phyloP scores from a whole-genome alignment of 2,329 filamentous ascomycete genomes.

The Colletotrichum sp. region DNA sequence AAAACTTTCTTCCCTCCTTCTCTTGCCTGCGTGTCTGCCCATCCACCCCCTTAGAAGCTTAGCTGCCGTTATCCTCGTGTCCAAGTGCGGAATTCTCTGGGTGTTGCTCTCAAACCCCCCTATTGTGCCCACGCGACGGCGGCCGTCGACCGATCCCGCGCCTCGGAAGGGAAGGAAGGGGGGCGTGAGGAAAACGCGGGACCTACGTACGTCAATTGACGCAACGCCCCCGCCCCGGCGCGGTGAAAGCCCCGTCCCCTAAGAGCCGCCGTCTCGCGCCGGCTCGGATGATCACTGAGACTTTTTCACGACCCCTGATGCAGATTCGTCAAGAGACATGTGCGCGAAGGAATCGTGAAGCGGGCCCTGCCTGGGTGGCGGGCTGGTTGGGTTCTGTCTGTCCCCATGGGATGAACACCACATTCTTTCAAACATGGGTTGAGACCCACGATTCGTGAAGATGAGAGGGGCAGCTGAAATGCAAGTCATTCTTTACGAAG shows the following conservation, averaged over 20 bases:
- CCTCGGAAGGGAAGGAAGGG: not conserved
- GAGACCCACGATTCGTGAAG: not conserved
- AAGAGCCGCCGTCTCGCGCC: slow-evolving; percentile 11
- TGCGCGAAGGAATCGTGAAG: not conserved
- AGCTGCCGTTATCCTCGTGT: slow-evolving; percentile 14
- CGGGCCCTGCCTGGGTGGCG: not conserved
- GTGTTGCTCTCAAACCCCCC: not conserved
- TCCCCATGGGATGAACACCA: not conserved
- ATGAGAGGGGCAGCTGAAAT: not conserved
- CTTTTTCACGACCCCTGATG: slow-evolving; percentile 5
- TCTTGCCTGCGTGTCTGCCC: not conserved
- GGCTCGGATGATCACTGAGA: slow-evolving; percentile 4
- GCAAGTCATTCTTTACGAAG: not conserved
- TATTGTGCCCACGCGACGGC: not conserved
- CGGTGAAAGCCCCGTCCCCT: not conserved
- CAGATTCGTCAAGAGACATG: slow-evolving; percentile 2
- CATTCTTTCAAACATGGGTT: not conserved
- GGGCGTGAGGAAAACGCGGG: not conserved
- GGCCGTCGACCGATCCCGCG: not conserved
- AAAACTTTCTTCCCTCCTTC: not conserved
- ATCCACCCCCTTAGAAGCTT: slow-evolving; percentile 3
- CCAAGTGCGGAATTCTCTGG: not conserved
- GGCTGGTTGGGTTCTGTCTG: not conserved
- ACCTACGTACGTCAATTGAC: slow-evolving; percentile 2
- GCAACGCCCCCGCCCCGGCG: not conserved